These are phyloP conservation scores for Penicillium frequentans DNA, from an alignment of 2,329 filamentous ascomycete species.

Conservation along the genomic window DNA sequence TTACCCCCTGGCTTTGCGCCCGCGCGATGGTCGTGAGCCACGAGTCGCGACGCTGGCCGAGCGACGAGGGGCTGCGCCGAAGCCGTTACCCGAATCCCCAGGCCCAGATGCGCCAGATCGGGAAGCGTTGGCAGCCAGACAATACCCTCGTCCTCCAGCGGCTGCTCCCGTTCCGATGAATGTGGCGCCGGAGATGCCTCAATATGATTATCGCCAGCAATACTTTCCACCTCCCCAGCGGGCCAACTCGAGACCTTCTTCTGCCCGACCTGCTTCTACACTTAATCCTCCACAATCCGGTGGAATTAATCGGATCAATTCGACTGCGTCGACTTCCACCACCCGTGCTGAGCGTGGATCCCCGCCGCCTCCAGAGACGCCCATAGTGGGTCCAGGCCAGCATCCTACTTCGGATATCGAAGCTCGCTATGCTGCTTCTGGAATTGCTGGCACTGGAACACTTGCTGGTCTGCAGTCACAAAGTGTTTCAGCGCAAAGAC, in stretches of 20 bases:
- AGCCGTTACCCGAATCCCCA: constrained; percentile 78
- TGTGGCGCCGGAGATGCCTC: constrained; percentile 31
- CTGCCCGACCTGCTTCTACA: neutral
- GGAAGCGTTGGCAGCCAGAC: constrained; percentile 75
- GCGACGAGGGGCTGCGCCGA: constrained; percentile 71
- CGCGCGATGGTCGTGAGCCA: constrained; percentile 53
- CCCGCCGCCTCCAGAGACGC: constrained; percentile 91
- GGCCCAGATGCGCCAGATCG: constrained; percentile 74
- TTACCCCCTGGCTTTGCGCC: constrained; percentile 43
- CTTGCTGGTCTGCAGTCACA: constrained; percentile 72
- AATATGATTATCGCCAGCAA: constrained; percentile 59
- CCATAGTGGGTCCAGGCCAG: constrained; percentile 69
- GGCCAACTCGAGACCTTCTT: constrained; percentile 20
- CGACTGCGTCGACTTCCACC: constrained; percentile 89
- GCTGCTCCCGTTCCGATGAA: constrained; percentile 35
- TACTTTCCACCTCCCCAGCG: constrained; percentile 60
- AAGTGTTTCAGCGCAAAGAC: constrained; percentile 78
- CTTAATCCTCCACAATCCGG: constrained; percentile 47
- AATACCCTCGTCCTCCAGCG: constrained; percentile 40
- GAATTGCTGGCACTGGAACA: constrained; percentile 82
- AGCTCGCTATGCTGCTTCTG: constrained; percentile 84
- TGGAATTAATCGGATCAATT: constrained; percentile 63
- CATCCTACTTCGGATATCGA: constrained; percentile 81
- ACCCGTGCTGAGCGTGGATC: constrained; percentile 89
- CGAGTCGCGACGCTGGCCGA: constrained; percentile 68